Base-by-base conservation (phyloP, 306 rosid genomes). In the Biancaea sappan region DNA sequence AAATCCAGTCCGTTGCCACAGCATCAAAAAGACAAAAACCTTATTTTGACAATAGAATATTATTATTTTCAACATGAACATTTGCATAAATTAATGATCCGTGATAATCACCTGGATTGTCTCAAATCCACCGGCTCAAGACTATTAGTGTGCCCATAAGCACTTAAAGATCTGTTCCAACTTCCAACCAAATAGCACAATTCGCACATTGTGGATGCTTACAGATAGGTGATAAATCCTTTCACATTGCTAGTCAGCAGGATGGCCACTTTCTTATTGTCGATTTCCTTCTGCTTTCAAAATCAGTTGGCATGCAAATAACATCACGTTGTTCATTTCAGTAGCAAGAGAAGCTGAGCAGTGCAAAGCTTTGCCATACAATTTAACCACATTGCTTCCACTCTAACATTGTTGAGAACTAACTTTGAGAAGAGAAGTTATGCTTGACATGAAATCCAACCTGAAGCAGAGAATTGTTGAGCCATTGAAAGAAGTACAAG, bases 1-100 rank as follows among this genome's bases (percentile, higher is more conserved):
- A n/a, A 60, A 60, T 80, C 88, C 84, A 4, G 73, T 84, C 94
- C 57, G 83, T 82, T 31, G 86, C 80, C 72, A 73, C 84, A 21
- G 84, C 85, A 70, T 58, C 64, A 28, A 58, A 25, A 26, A 4
- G 66, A 28, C 64, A 28, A 58, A 25, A 26, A 4, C 40, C 22
- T 58, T 4, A 18, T 15, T 2, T 28, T 29, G 37, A 58, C 64
- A 29, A 81, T 82, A 81, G 84, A 22, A 32, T 40, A 22, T 40
- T 40, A 22, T 44, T 41, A 54, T 67, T 82, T 50, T 83, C 80
- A 64, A 66, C 75, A 50, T 85, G 83, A 73, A 50, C 47, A 81
- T 69, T 82, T 14, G 75, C 82, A 82, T 35, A 57, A 56, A 68
- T 71, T 64, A 68, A 75, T 71, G 77, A 54, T 54, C 74, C 83